A percentile compares a stretch with the other conserved stretches of the same genome.
Evolutionary conservation across 108 stramenopile species (phyloP).

Genomic region (Nitzschia palea): DNA sequence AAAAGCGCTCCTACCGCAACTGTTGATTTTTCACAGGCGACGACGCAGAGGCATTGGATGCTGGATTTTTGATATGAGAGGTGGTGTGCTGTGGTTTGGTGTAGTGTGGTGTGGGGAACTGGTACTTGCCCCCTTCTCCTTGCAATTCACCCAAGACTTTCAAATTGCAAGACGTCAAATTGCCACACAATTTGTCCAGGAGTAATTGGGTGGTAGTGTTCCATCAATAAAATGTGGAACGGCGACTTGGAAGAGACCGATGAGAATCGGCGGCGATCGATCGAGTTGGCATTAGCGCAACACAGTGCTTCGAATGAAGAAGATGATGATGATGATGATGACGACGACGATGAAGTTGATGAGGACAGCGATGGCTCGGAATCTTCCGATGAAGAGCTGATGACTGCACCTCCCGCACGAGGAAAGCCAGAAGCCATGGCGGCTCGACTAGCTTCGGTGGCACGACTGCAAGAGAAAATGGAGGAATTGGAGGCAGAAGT

Average conservation of each 20-base stretch:
- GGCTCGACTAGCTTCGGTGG: conserved; percentile 30
- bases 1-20: too few species aligned
- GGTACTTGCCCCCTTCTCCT: too few species aligned
- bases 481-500: conserved; percentile 37
- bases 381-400: not conserved
- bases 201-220: not conserved
- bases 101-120: too few species aligned
- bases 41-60: too few species aligned
- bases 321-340: conserved; percentile 1
- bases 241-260: conserved; percentile 2
- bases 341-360: not conserved
- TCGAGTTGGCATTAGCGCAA: conserved; percentile 15
- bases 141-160: not conserved
- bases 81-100: too few species aligned
- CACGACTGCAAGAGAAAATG: conserved; percentile 28
- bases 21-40: too few species aligned
- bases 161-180: not conserved
- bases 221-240: conserved; percentile 10
- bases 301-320: not conserved
- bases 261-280: not conserved
- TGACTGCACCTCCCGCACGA: conserved; percentile 15
- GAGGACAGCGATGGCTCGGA: not conserved
- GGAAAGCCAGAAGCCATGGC: conserved; percentile 66
- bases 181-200: not conserved
- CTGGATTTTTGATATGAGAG: too few species aligned